Percentiles rank a stretch among this genome's conserved stretches.
Conservation (phyloP, 208 protist genomes). For the Trypanosoma theileri region DNA sequence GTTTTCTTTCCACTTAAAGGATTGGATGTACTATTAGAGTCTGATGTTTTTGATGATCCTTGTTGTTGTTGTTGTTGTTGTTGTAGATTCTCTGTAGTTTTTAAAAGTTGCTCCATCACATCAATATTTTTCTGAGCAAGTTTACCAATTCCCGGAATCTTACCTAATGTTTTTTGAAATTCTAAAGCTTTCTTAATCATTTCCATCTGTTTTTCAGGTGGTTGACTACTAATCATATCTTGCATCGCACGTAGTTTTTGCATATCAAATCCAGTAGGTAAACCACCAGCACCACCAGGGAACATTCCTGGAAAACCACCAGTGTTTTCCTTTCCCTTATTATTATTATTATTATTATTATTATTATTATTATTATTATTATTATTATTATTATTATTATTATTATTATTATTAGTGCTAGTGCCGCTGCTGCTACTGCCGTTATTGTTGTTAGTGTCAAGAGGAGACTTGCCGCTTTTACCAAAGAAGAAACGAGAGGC, state of each 20-base stretch:
- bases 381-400: background rate
- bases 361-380: background rate
- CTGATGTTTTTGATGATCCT: background rate
- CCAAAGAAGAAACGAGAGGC: constrained; percentile 8
- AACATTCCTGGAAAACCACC: constrained; percentile 16
- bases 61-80: constrained; percentile 1
- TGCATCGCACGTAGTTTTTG: constrained; percentile 72
- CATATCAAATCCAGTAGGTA: constrained; percentile 55
- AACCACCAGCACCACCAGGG: constrained; percentile 11
- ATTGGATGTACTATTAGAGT: background rate
- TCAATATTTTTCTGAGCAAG: constrained; percentile 63
- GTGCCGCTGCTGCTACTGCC: background rate
- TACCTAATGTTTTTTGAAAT: constrained; percentile 80
- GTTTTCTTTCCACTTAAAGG: background rate
- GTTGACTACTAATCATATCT: constrained; percentile 71
- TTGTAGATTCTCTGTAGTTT: constrained; percentile 25
- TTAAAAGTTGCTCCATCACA: constrained; percentile 74
- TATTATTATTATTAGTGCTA: constrained; percentile 2
- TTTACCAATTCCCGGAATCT: constrained; percentile 72
- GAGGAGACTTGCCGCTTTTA: background rate
- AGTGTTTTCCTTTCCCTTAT: constrained; percentile 6
- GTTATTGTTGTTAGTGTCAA: background rate
- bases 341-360: constrained; percentile 10
- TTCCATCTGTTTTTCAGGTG: constrained; percentile 79
- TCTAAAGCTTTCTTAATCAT: constrained; percentile 83